phyloP scores from a whole-genome alignment of 2,329 filamentous ascomycete genomes.

The Allantophomopsis cytisporea region DNA sequence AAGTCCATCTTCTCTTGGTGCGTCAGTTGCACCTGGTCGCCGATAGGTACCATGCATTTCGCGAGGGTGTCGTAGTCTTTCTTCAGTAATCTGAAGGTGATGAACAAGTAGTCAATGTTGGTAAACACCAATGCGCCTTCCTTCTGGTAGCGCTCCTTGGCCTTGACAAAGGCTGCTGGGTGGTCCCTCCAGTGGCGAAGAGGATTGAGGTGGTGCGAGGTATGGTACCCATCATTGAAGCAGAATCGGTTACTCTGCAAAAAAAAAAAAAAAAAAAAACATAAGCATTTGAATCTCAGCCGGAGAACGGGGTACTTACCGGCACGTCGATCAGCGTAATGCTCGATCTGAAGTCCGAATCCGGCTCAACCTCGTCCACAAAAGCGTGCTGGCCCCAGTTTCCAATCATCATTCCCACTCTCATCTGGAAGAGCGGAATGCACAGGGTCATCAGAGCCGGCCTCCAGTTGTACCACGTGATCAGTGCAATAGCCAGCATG shows the following conservation, averaged over 20 bases:
- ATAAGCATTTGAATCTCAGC: constrained; percentile 5
- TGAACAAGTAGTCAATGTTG: constrained; percentile 70
- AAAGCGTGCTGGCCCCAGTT: constrained; percentile 81
- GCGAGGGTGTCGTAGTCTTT: constrained; percentile 64
- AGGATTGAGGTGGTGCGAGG: constrained; percentile 68
- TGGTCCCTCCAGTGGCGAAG: constrained; percentile 73
- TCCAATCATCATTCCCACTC: constrained; percentile 64
- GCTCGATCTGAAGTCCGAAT: constrained; percentile 67
- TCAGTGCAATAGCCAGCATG: constrained; percentile 39
- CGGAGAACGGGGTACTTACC: constrained; percentile 30
- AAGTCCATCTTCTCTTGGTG: constrained; percentile 48
- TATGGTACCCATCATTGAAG: constrained; percentile 76
- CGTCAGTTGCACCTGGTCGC: constrained; percentile 53
- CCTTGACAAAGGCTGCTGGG: constrained; percentile 56
- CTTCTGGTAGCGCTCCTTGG: constrained; percentile 50
- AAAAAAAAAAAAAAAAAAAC: too few relatives aligned
- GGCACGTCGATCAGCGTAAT: constrained; percentile 69
- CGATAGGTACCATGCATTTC: constrained; percentile 59
- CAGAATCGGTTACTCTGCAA: constrained; percentile 76
- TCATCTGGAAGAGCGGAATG: constrained; percentile 50
- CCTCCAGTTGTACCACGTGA: constrained; percentile 33
- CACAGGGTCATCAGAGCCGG: constrained; percentile 48
- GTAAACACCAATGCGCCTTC: constrained; percentile 65
- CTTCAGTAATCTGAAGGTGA: constrained; percentile 52
- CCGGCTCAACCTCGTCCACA: constrained; percentile 60